A percentile compares a stretch with the other conserved stretches of the same genome.
phyloP scores from a whole-genome alignment of 2,329 filamentous ascomycete species.

The Karstenula rhodostoma region DNA sequence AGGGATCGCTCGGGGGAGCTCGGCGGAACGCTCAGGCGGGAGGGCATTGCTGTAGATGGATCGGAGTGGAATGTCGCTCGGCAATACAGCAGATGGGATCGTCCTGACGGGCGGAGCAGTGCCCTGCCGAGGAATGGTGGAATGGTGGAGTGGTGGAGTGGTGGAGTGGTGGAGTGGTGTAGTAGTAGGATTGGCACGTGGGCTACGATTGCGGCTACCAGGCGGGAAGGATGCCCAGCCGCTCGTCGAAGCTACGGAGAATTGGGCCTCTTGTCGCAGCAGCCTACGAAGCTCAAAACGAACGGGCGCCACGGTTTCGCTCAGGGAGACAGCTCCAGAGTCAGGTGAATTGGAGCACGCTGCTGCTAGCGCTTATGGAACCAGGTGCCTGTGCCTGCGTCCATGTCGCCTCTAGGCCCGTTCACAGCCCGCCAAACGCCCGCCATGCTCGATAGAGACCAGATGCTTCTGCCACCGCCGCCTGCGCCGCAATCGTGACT shows the following conservation, averaged over 20 bases:
- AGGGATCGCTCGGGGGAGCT: slow-evolving; percentile 3
- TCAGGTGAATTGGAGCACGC: slow-evolving; percentile 4
- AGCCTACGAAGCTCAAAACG: background rate
- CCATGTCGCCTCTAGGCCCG: slow-evolving; percentile 7
- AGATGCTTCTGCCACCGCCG: background rate
- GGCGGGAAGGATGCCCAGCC: slow-evolving; percentile 2
- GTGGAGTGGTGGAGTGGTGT: no score
- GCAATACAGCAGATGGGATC: slow-evolving; percentile 6
- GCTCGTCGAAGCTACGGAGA: background rate
- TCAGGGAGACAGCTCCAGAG: background rate
- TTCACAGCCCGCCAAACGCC: background rate
- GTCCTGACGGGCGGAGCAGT: no score
- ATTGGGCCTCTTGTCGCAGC: background rate
- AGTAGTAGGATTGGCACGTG: no score
- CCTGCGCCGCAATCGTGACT: slow-evolving; percentile 7
- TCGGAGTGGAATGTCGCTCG: background rate
- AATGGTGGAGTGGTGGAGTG: no score
- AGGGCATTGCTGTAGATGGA: background rate
- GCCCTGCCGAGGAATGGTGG: no score
- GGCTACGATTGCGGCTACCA: no score
- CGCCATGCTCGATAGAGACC: background rate
- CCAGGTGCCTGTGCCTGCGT: slow-evolving; percentile 9
- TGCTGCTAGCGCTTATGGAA: slow-evolving; percentile 10
- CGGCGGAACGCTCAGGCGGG: background rate
- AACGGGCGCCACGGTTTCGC: background rate